Percentiles rank a stretch among this genome's conserved stretches.
phyloP scores from a whole-genome alignment of 2,329 filamentous ascomycete genomes.

The Aspergillus amoenus region DNA sequence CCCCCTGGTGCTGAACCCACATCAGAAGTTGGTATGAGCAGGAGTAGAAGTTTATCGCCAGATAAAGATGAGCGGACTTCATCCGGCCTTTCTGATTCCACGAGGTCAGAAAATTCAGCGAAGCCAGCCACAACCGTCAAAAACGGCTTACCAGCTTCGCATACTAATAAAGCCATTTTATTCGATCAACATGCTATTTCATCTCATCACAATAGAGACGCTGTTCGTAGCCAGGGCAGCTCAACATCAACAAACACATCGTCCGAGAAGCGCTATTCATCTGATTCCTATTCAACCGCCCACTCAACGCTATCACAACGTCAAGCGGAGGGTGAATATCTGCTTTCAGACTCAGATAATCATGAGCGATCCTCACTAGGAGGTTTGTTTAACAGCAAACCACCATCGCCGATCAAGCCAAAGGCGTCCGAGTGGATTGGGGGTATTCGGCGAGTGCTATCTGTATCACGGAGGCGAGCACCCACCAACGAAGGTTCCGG shows the following conservation, averaged over 20 bases:
- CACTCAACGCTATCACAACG: conserved; percentile 50
- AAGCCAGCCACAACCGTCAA: conserved; percentile 21
- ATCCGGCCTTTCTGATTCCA: conserved; percentile 56
- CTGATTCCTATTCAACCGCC: conserved; percentile 54
- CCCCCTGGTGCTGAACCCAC: neutral
- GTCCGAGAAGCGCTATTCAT: conserved; percentile 41
- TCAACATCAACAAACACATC: conserved; percentile 23
- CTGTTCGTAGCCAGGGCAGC: conserved; percentile 25
- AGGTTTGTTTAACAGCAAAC: conserved; percentile 28
- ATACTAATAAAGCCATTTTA: conserved; percentile 25
- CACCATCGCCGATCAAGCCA: conserved; percentile 28
- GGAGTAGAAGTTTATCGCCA: conserved; percentile 44
- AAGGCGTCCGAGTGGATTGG: conserved; percentile 68
- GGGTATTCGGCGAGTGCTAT: conserved; percentile 65
- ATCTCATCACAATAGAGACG: conserved; percentile 23
- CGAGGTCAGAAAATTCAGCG: conserved; percentile 35
- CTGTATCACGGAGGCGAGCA: conserved; percentile 37
- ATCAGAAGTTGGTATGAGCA: neutral
- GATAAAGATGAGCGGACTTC: conserved; percentile 56
- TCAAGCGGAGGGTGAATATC: conserved; percentile 52
- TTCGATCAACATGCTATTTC: conserved; percentile 23
- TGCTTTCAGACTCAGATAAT: conserved; percentile 44
- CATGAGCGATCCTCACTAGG: conserved; percentile 17
- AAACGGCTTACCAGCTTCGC: conserved; percentile 22
- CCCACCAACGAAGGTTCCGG: conserved; percentile 17